Base-by-base conservation (phyloP, 169 alveolate species). In the Plasmodium gaboni region DNA sequence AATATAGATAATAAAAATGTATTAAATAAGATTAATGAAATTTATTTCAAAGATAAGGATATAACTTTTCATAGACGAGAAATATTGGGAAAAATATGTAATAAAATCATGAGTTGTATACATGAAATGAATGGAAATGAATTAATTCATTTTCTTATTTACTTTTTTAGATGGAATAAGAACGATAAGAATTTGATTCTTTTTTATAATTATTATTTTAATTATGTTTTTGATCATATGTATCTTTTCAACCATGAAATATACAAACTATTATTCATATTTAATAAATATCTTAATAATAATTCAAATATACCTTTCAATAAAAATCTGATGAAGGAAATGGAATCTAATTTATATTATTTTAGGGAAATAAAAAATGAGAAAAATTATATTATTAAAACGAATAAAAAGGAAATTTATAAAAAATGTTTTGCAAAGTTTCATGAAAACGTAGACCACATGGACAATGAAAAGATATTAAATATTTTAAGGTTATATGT, bases 111-210 rank as follows among this genome's bases (percentile, higher is more conserved):
- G 28, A 78, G 67, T 51, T 19, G 48, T 48, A 70, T 78, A 28
- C 89, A 78, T 78, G 89, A 78, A 64, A 50, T 78, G 48, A 64
- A 55, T 57, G 89, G 89, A 78, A 78, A 78, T 53, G 89, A 78
- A 64, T 65, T 78, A 59, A 78, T 78, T 78, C 74, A 64, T 67
- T 78, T 78, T 65, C 64, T 78, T 63, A 46, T 78, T 78, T 64
- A 64, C 42, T 78, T 78, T 65, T 78, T 19, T 78, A 78, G 70
- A 78, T 78, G 89, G 89, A 78, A 65, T 65, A 78, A 78, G 67
- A 46, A 59, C 67, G 80, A 78, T 60, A 78, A 57, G 28, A 64
- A 59, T 38, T 78, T 78, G 69, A 48, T 44, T 59, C 70, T 78
- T 64, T 78, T 78, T 60, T 78, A 78, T 50, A 78, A 78, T 53